Evolutionary conservation across 2,329 filamentous ascomycete genomes (phyloP), one percentile per base, ranked within the genome.

Genomic region (Cladosporium velox): DNA sequence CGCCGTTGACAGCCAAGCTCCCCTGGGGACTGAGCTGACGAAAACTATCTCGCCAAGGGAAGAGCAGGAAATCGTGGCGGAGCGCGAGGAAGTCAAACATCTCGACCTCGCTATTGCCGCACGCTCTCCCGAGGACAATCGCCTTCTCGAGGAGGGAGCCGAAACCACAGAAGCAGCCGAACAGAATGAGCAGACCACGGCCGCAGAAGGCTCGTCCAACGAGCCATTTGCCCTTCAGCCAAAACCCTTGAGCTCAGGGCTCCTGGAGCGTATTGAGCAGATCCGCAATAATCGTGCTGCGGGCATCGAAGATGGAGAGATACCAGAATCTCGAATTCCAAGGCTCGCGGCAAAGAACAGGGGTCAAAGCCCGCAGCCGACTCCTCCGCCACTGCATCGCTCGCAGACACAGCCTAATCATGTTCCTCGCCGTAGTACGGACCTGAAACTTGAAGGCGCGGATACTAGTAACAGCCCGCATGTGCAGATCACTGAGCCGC

Each of bases 71-170:
- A 71, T 74, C 35, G 74, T 70, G 2, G 73, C 76, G 14, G 79
- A 84, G 57, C 80, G 83, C 49, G 82, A 88, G 59, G 83, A 85
- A 65, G 82, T 88, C 21, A 84, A 84, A 52, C 87, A 88, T 75
- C 79, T 90, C 11, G 87, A 90, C 75, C 80, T 89, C 57, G 86
- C 85, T 24, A 77, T 87, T 1, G 75, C 81, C n/a, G 76, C 77
- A 11, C 69, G 69, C 24, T 71, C 73, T 3, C 69, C 71, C 18
- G 72, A 74, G 24, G 68, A 72, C 8, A 49, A 12, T 24, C 61
- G 51, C 24, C 24, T 64, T 41, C n/a, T 59, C 11, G 38, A 59
- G n/a, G 35, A 59, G 6, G 54, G 7, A 18, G 12, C 18, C 3
- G 64, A 57, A 7, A 18, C 4, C 12, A 41, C n/a, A 7, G 55